Evolutionary conservation across 192 early-diverging fungal species (phyloP).

Genomic region (Podila horticola): DNA sequence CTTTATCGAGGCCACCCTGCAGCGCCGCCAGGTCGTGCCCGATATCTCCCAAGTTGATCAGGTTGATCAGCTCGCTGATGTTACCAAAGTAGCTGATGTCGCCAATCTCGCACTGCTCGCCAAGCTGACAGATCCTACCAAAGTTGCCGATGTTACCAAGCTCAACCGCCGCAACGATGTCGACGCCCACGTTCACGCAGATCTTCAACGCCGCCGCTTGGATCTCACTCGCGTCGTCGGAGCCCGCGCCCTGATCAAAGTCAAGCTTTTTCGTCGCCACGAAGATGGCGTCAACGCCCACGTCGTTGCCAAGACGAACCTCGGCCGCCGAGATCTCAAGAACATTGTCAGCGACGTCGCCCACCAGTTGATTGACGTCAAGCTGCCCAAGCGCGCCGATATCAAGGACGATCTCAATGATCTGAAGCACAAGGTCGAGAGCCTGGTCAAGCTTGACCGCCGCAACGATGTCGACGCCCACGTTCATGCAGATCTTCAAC

Average conservation of each 20-base stretch:
- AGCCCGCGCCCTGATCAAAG: not conserved
- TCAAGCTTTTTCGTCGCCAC: not conserved
- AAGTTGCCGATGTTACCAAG: not conserved
- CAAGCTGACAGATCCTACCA: too few relatives aligned
- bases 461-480: too few relatives aligned
- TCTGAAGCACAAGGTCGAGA: too few relatives aligned
- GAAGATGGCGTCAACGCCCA: not conserved
- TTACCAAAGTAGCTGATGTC: not conserved
- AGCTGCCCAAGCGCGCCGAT: not conserved
- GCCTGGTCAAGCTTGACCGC: too few relatives aligned
- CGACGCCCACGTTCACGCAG: too few relatives aligned
- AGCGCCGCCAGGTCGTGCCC: not conserved
- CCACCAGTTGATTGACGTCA: not conserved
- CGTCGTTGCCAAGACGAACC: too few relatives aligned
- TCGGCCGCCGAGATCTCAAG: not conserved
- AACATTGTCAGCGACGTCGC: too few relatives aligned
- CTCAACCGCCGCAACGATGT: not conserved
- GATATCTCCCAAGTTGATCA: too few relatives aligned
- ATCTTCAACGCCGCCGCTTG: too few relatives aligned
- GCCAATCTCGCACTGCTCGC: not conserved
- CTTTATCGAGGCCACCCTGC: not conserved
- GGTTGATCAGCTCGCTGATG: not conserved
- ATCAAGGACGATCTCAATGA: not conserved
- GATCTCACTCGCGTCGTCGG: too few relatives aligned
- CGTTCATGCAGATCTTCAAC: too few relatives aligned